Base-by-base conservation (phyloP, 257 asterid species). In the Galeopsis tetrahit region DNA sequence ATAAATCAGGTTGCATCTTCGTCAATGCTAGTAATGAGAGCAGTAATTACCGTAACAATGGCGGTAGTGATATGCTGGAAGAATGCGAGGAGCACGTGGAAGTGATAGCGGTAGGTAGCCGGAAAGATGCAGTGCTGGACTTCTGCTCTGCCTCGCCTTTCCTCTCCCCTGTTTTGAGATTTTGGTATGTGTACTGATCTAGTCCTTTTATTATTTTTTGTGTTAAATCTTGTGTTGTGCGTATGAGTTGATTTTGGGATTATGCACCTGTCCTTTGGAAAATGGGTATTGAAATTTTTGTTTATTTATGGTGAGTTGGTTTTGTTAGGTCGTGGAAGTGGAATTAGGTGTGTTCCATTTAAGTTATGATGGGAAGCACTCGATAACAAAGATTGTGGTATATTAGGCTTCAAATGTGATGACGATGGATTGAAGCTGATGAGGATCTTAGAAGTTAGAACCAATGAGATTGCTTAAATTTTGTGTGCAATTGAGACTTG, bases 121-220 rank as follows among this genome's bases (percentile, higher is more conserved):
- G 97, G 78, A 91, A 81, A 74, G 96, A 94, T 58, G 86, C 96
- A 2, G 51, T 91, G 74, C 79, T 91, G 63, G 97, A 89, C 17
- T 94, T 88, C 73, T 94, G 97, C 72, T 76, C 83, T 42, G 82
- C 77, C 71, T 91, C 97, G 28, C 86, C 96, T 72, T 76, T 70
- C 52, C 82, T 87, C 2, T 85, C 89, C 59, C 88, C 96, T 52
- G 82, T 81, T 75, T 78, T 91, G 78, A 84, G 95, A 78, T 91
- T 94, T 69, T 89, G 97, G 98, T 93, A 87, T 7, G 28, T 66
- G 5, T 40, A 11, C 64, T 36, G 15, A 36, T 75, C 17, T 10
- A 31, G 36, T 58, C 17, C 60, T 63, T 63, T 15, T 31, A 1
- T 63, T 11, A 2, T 14, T 40, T 42, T 28, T 13, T 17, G 59